Conservation (phyloP, 1,139 yeast species). For the Yamadazyma spencermartinsiae region DNA sequence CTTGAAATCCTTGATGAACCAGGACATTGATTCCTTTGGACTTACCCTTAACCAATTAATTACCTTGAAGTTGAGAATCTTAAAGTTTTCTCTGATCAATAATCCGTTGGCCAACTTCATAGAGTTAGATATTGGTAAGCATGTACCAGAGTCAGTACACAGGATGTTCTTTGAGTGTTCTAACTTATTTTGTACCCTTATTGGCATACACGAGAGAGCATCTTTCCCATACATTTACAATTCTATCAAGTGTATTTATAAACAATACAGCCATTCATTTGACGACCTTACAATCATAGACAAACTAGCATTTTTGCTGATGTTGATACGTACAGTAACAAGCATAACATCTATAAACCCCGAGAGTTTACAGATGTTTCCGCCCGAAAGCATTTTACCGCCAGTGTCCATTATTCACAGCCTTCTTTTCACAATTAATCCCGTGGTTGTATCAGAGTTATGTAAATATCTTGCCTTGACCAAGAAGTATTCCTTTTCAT, state of each 20-base stretch:
- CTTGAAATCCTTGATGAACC: background rate
- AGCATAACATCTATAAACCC: background rate
- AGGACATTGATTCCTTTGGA: background rate
- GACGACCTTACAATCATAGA: background rate
- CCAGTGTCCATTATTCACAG: constrained; percentile 11
- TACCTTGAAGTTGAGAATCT: background rate
- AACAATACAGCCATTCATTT: background rate
- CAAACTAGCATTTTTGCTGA: constrained; percentile 8
- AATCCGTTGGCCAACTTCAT: background rate
- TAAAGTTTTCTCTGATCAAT: background rate
- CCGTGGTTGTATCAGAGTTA: constrained; percentile 45
- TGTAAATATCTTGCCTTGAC: constrained; percentile 51
- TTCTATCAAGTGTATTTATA: background rate
- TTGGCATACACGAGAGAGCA: background rate
- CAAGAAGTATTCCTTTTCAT: constrained; percentile 29
- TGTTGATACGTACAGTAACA: too few species aligned
- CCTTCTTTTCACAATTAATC: constrained; percentile 18
- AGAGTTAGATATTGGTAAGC: background rate
- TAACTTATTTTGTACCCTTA: background rate
- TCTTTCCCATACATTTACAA: background rate
- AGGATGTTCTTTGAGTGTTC: background rate
- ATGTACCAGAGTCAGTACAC: background rate
- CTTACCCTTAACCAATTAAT: background rate
- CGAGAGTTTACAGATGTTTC: constrained; percentile 1
- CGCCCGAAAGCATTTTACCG: constrained; percentile 6